Base-by-base conservation (phyloP, 768 basidiomycete species). In the Cystofilobasidium ferigula region DNA sequence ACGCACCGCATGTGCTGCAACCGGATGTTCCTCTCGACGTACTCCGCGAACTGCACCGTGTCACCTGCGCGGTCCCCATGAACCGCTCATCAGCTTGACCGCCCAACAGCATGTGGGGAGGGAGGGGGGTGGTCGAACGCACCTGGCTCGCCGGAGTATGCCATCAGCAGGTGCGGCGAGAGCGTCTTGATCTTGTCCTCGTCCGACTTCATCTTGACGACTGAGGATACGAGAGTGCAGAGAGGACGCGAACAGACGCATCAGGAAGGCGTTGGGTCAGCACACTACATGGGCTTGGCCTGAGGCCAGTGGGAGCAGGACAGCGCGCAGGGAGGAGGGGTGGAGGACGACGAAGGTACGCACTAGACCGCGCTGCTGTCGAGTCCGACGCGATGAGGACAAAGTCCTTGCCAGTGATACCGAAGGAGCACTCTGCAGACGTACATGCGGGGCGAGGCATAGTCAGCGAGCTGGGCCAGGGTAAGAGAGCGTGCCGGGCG, bases 121-220 rank as follows among this genome's bases (percentile, higher is more conserved):
- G 26, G 47, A 47, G 36, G 28, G 22, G 8, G 2, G 40, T 28
- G 24, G 24, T 28, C n/a, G n/a, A 26, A 28, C 81, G 63, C 66
- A 84, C 91, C 91, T 78, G 92, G 88, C 76, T 95, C 92, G 70
- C 93, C 93, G 69, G 89, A 89, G 76, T 86, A 90, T 0, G 91
- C 85, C 91, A 99, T 94, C 74, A 93, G 82, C 38, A 98, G 79
- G 76, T 95, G 89, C 30, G 91, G 85, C 69, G 89, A 86, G 48
- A 99, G 81, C 28, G 82, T 81, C 77, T 92, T 91, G 80, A 94
- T 89, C 80, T 98, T 97, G 81, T 98, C 93, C 78, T 89, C 88
- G 77, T 95, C 91, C 42, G 81, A 75, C 80, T 98, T 95, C 91
- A 98, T 95, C 79, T 92, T 94, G 74, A 98, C 86, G 77, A 99